These are phyloP conservation scores for Papilionanthe hybrid DNA, from an alignment of 116 monocot species.

Conservation along the genomic window DNA sequence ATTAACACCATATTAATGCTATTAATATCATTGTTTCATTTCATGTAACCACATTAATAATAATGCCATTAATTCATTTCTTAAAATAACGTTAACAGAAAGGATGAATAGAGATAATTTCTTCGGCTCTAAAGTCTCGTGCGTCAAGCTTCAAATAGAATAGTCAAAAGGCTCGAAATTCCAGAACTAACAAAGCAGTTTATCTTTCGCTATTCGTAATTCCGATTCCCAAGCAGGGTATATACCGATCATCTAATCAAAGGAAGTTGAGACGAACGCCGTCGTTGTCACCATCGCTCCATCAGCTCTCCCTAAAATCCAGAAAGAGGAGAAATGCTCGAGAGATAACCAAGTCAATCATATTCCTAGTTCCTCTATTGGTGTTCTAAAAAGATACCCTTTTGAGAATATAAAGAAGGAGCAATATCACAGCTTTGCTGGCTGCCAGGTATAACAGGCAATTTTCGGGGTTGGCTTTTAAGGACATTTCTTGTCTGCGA, in stretches of 20 bases:
- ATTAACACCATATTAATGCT: no score
- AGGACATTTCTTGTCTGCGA: conserved; percentile 79
- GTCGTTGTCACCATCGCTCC: conserved; percentile 61
- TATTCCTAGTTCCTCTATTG: conserved; percentile 71
- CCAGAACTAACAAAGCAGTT: conserved; percentile 59
- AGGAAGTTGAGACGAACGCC: conserved; percentile 60
- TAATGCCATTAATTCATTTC: no score
- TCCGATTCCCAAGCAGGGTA: conserved; percentile 36
- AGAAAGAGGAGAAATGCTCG: conserved; percentile 38
- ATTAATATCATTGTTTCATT: no score
- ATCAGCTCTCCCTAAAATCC: conserved; percentile 57
- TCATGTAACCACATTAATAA: no score
- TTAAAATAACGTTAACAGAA: no score
- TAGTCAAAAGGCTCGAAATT: conserved; percentile 35
- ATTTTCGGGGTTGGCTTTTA: conserved; percentile 89
- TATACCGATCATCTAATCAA: conserved; percentile 72
- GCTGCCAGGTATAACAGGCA: conserved; percentile 60
- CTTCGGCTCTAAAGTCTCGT: not conserved
- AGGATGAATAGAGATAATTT: not conserved
- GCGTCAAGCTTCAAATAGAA: conserved; percentile 39
- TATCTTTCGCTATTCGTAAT: conserved; percentile 63
- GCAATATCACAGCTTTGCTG: conserved; percentile 67
- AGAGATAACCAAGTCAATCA: conserved; percentile 18
- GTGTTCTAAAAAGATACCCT: conserved; percentile 60
- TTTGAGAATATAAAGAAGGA: conserved; percentile 56